phyloP scores from a whole-genome alignment of 495 filamentous ascomycete species.

The Xylaria intraflava region DNA sequence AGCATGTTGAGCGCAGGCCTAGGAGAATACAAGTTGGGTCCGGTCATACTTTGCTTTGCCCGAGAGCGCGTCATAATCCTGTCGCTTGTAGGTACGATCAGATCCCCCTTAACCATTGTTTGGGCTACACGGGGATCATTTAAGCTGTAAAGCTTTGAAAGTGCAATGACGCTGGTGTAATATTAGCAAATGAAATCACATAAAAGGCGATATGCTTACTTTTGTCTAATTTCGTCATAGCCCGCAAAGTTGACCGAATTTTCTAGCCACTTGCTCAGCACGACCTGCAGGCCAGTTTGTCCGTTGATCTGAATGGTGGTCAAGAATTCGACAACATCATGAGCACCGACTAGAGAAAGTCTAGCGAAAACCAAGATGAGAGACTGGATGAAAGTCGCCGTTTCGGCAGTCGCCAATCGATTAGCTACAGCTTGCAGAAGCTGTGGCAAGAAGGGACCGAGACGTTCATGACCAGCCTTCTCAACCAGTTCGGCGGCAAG shows the following conservation, averaged over 20 bases:
- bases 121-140: slow-evolving; percentile 73
- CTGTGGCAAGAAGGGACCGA: slow-evolving; percentile 83
- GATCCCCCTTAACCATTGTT: slow-evolving; percentile 83
- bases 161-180: slow-evolving; percentile 65
- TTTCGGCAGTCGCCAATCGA: slow-evolving; percentile 69
- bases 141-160: slow-evolving; percentile 81
- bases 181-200: slow-evolving; percentile 29
- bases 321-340: slow-evolving; percentile 88
- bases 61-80: slow-evolving; percentile 91
- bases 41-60: slow-evolving; percentile 58
- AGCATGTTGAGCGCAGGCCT: slow-evolving; percentile 9
- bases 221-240: slow-evolving; percentile 94
- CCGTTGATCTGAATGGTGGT: slow-evolving; percentile 69
- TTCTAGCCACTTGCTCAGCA: slow-evolving; percentile 91
- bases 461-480: slow-evolving; percentile 78
- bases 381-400: slow-evolving; percentile 79
- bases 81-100: slow-evolving; percentile 71
- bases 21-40: not conserved
- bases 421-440: slow-evolving; percentile 89
- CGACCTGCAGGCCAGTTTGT: slow-evolving; percentile 74
- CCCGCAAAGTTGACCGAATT: slow-evolving; percentile 94
- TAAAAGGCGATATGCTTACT: slow-evolving; percentile 45
- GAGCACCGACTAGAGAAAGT: slow-evolving; percentile 72
- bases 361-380: slow-evolving; percentile 93
- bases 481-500: slow-evolving; percentile 93